Base-by-base conservation (phyloP, 139 green algal species). In the Picochlorum sp. region DNA sequence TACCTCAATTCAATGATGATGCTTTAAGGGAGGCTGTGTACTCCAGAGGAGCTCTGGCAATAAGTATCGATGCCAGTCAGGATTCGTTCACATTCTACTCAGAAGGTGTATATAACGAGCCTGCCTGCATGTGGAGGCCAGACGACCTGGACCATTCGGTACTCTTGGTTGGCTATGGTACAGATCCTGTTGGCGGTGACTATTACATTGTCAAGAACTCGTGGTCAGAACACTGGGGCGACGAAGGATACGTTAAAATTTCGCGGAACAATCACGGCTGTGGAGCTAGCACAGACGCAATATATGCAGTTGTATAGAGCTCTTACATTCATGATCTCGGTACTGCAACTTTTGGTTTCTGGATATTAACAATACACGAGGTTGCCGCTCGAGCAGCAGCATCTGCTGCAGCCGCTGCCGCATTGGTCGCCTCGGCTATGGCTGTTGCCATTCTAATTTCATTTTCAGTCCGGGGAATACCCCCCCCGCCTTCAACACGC, bases 81-180 rank as follows among this genome's bases (percentile, higher is more conserved):
- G 70, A 80, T 32, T 81, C 70, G 32, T 85, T 92, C 54, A 65
- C 66, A 26, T 88, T 92, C 67, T 86, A 90, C 66, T 67, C 69
- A 18, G 57, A 32, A 8, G 69, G 72, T 15, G 70, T 81, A 52
- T 71, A 71, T 32, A 52, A 63, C 6, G 65, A 81, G 18, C 37
- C 66, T 3, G 37, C 68, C 6, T 86, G 81, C 68, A 56, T 81
- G 34, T 91, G 61, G 63, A 77, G 76, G 51, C 30, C 45, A 14
- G 60, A 66, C 3, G 63, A 78, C 9, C 77, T 93, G 16, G 84
- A 95, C 71, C 87, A 95, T 67, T 77, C 79, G 21, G 72, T 93
- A 16, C 49, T 87, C 28, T 57, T 91, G 47, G 79, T 92, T 23
- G 87, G 87, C 5, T 95, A 92, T 65, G 86, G 83, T 45, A 68